A percentile compares a stretch with the other conserved stretches of the same genome.
Evolutionary conservation across 2,329 filamentous ascomycete species (phyloP).

Genomic region (Chrysosporium queenslandicum): DNA sequence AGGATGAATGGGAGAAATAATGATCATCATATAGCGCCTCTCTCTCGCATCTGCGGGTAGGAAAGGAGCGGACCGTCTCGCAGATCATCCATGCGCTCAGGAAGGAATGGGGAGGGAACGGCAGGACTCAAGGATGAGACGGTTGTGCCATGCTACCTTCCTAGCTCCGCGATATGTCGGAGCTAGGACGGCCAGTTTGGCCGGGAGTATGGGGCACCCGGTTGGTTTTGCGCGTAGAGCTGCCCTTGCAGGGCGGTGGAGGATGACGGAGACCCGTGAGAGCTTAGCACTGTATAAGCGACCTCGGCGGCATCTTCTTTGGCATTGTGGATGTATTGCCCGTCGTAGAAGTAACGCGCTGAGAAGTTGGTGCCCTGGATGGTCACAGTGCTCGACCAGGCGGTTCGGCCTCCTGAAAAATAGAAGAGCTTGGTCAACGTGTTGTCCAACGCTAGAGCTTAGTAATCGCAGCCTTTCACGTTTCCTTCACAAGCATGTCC

Average conservation of each 20-base stretch:
- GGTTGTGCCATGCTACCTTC: background rate
- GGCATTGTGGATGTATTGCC: conserved; percentile 75
- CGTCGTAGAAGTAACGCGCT: conserved; percentile 89
- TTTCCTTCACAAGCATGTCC: conserved; percentile 16
- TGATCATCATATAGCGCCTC: too few relatives aligned
- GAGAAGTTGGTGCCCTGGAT: conserved; percentile 54
- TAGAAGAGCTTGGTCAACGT: conserved; percentile 4
- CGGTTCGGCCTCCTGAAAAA: conserved; percentile 54
- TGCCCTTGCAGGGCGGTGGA: conserved; percentile 18
- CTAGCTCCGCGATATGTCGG: background rate
- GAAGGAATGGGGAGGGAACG: background rate
- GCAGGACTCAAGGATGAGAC: background rate
- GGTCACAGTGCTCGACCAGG: conserved; percentile 76
- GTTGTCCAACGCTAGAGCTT: background rate
- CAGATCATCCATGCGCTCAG: too few relatives aligned
- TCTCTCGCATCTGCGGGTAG: too few relatives aligned
- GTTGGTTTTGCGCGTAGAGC: conserved; percentile 10
- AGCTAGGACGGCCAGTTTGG: conserved; percentile 3
- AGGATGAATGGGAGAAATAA: too few relatives aligned
- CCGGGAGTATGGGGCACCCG: background rate
- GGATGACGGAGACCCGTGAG: conserved; percentile 18
- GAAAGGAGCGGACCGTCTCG: too few relatives aligned
- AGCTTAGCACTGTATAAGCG: conserved; percentile 40
- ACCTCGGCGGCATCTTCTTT: conserved; percentile 85
- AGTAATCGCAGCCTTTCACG: conserved; percentile 17